Conservation (phyloP, 2,329 filamentous ascomycete genomes). For the Fusarium circinatum region DNA sequence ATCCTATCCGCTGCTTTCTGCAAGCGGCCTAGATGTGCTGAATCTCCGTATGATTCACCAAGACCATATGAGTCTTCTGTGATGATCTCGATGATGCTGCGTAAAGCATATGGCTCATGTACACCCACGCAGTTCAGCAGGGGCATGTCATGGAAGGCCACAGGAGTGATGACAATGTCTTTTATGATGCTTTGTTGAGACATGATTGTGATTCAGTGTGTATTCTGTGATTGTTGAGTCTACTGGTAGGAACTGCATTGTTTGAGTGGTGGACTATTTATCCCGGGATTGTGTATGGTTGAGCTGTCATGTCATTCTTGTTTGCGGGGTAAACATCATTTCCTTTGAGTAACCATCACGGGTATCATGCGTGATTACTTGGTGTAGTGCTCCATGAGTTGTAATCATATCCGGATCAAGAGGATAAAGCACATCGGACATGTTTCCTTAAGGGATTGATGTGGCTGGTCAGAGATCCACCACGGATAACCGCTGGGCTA, state of each 20-base stretch:
- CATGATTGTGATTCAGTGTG: slow-evolving; percentile 35
- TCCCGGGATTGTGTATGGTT: not conserved
- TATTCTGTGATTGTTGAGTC: not conserved
- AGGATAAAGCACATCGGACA: slow-evolving; percentile 24
- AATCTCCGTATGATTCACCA: slow-evolving; percentile 55
- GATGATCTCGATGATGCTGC: slow-evolving; percentile 54
- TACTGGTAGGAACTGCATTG: not conserved
- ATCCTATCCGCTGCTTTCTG: slow-evolving; percentile 46
- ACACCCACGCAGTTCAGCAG: slow-evolving; percentile 56
- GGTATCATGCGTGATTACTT: not conserved
- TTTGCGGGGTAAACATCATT: slow-evolving; percentile 16
- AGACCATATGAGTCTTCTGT: slow-evolving; percentile 51
- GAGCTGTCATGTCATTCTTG: not conserved
- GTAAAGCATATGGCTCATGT: slow-evolving; percentile 55
- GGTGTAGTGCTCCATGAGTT: not conserved
- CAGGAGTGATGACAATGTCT: slow-evolving; percentile 54
- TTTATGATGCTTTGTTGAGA: slow-evolving; percentile 45
- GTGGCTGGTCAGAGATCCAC: slow-evolving; percentile 9
- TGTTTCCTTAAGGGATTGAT: not conserved
- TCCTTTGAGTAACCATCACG: not conserved
- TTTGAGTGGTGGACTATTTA: slow-evolving; percentile 35
- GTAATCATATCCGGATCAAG: slow-evolving; percentile 1
- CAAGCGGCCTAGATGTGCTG: slow-evolving; percentile 50
- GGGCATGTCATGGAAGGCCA: slow-evolving; percentile 58
- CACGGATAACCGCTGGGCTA: slow-evolving; percentile 18